Conservation (phyloP, 208 protist genomes). For the Acanthamoeba castellanii region DNA sequence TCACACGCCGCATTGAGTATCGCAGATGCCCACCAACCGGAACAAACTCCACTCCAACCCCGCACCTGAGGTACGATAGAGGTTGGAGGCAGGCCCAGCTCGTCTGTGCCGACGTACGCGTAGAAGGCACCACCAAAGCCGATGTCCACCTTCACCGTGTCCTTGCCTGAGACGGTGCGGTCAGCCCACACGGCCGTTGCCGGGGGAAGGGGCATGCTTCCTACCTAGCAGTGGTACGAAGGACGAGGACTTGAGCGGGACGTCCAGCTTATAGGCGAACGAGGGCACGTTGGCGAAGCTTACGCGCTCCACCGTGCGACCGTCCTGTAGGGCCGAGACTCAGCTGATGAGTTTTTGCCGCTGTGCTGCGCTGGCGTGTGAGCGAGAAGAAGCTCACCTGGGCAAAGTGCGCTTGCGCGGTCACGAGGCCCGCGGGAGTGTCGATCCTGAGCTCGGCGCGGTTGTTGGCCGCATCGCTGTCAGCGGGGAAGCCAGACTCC, state of each 20-base stretch:
- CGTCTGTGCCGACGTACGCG: neutral
- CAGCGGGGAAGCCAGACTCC: conserved; percentile 1
- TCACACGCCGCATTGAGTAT: no score
- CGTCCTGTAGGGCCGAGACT: neutral
- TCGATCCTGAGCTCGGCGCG: conserved; percentile 31
- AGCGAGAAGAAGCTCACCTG: neutral
- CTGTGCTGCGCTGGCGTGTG: no score
- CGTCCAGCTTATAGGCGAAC: conserved; percentile 35
- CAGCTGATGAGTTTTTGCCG: no score
- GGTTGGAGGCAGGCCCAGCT: neutral
- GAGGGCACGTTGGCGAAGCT: conserved; percentile 42
- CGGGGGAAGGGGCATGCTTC: no score
- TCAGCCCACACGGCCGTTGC: neutral
- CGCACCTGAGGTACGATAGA: neutral
- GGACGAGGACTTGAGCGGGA: neutral
- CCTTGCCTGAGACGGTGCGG: neutral
- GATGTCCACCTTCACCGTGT: conserved; percentile 19
- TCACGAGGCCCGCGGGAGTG: conserved; percentile 22
- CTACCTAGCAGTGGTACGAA: neutral
- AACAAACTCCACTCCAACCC: no score
- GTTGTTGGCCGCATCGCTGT: neutral
- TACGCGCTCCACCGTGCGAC: conserved; percentile 4
- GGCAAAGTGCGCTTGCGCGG: neutral
- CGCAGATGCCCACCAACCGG: no score
- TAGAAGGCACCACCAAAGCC: conserved; percentile 44